Percentiles rank a stretch among this genome's conserved stretches.
phyloP scores from a whole-genome alignment of 768 basidiomycete genomes.

The Agaricus subrufescens region DNA sequence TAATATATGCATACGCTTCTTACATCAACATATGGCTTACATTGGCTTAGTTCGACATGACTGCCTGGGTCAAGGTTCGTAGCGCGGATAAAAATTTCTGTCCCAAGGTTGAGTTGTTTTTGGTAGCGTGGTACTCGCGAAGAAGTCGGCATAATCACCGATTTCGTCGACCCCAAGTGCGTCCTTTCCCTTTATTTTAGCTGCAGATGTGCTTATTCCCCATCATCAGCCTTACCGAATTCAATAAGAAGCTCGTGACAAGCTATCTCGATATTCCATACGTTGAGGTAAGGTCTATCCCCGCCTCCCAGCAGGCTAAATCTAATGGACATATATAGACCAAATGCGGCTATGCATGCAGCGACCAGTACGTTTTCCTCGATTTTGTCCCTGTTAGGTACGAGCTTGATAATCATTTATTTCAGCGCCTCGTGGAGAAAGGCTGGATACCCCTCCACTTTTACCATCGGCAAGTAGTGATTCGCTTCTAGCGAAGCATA shows the following conservation, averaged over 20 bases:
- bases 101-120: slow-evolving; percentile 13
- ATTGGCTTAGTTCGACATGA: slow-evolving; percentile 74
- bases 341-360: slow-evolving; percentile 91
- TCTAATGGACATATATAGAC: slow-evolving; percentile 41
- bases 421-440: slow-evolving; percentile 73
- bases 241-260: slow-evolving; percentile 75
- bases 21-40: not conserved
- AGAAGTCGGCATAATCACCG: slow-evolving; percentile 80
- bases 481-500: slow-evolving; percentile 12
- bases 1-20: slow-evolving; percentile 1
- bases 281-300: slow-evolving; percentile 39
- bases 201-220: slow-evolving; percentile 10
- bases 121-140: slow-evolving; percentile 60
- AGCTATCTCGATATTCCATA: slow-evolving; percentile 82
- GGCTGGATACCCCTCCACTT: slow-evolving; percentile 81
- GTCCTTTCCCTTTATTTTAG: slow-evolving; percentile 11
- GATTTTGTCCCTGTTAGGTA: slow-evolving; percentile 22
- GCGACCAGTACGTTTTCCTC: slow-evolving; percentile 65
- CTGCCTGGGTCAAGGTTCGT: slow-evolving; percentile 84
- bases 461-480: slow-evolving; percentile 65
- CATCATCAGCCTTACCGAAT: slow-evolving; percentile 66
- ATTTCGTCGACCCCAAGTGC: slow-evolving; percentile 68
- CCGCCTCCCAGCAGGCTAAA: slow-evolving; percentile 3
- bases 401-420: slow-evolving; percentile 21
- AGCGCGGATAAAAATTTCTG: slow-evolving; percentile 20